Evolutionary conservation across 2,329 filamentous ascomycete species (phyloP), one percentile per base, ranked within the genome.

Genomic region (Aspergillus luchuensis): DNA sequence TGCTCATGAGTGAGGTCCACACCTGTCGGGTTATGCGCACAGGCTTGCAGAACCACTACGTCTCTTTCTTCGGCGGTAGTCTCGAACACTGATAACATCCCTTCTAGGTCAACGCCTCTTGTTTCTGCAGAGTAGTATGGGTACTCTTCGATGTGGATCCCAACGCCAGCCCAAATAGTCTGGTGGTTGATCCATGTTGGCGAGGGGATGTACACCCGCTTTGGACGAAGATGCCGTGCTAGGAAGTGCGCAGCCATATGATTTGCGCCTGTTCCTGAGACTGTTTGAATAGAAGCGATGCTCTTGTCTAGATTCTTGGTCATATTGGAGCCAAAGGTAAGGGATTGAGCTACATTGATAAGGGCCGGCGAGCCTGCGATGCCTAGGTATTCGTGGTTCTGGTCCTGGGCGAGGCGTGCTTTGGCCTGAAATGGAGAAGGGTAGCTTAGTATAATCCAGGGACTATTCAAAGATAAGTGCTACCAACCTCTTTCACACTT

Each of bases 101-200:
- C 33, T 5, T 38, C 30, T 7, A 59, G 19, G n/a, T 59, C 28
- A 4, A 54, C 25, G 10, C 19, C 6, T 6, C 38, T 15, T 5
- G 39, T 48, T 15, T 28, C 15, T 8, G 17, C 11, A 11, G 47
- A 17, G n/a, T 57, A 60, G 30, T 57, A 57, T 11, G 38, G 54
- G 15, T 57, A 60, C 4, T 21, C 33, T 30, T 48, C 4, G 2
- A 28, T 38, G 5, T 28, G 25, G 0, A 57, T 15, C 19, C 54
- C 71, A 15, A 68, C 66, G 2, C 62, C 36, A 13, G 65, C 57
- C 81, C 96, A 95, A 80, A 97, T 95, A 78, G 95, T 90, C 80
- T 92, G 88, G 85, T 97, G 93, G 80, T 97, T 97, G 66, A 87
- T 89, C 93, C 94, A 97, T 58, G 93, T 97, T 47, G 93, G 93